A percentile compares a stretch with the other conserved stretches of the same genome.
Evolutionary conservation across 2,329 filamentous ascomycete genomes (phyloP).

Genomic region (Berkeleyomyces rouxiae): DNA sequence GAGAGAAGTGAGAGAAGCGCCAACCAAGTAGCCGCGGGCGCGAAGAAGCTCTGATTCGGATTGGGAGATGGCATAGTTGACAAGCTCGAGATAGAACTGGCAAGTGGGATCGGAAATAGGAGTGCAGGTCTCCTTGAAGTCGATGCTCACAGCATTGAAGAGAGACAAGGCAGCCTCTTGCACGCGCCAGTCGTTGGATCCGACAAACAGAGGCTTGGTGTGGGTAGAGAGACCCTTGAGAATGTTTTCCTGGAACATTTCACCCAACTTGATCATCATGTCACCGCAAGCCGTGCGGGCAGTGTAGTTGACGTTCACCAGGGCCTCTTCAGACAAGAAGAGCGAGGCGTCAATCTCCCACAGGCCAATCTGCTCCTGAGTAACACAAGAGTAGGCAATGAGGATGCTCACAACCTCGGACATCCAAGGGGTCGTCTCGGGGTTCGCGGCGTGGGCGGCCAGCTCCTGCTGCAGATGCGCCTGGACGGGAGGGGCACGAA

Average conservation of each 20-base stretch:
- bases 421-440: conserved; percentile 60
- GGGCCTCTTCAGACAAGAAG: conserved; percentile 87
- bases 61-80: conserved; percentile 58
- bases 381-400: conserved; percentile 75
- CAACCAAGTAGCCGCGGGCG: conserved; percentile 74
- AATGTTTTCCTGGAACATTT: conserved; percentile 65
- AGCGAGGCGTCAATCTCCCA: conserved; percentile 97
- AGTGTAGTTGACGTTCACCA: conserved; percentile 90
- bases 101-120: conserved; percentile 59
- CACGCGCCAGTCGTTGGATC: conserved; percentile 36
- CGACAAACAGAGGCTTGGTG: conserved; percentile 56
- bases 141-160: conserved; percentile 44
- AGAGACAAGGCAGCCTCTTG: conserved; percentile 75
- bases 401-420: conserved; percentile 75
- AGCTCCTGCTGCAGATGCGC: conserved; percentile 76
- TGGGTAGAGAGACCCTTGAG: conserved; percentile 65
- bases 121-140: conserved; percentile 49
- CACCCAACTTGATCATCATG: conserved; percentile 77
- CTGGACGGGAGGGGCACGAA: conserved; percentile 75
- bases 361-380: conserved; percentile 77
- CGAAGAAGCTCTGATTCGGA: conserved; percentile 59
- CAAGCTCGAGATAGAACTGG: conserved; percentile 63
- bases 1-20: conserved; percentile 60
- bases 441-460: conserved; percentile 34
- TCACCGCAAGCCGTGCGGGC: conserved; percentile 85